Evolutionary conservation across 352 stramenopile species (phyloP).

Genomic region (Globisporangium nodosum): DNA sequence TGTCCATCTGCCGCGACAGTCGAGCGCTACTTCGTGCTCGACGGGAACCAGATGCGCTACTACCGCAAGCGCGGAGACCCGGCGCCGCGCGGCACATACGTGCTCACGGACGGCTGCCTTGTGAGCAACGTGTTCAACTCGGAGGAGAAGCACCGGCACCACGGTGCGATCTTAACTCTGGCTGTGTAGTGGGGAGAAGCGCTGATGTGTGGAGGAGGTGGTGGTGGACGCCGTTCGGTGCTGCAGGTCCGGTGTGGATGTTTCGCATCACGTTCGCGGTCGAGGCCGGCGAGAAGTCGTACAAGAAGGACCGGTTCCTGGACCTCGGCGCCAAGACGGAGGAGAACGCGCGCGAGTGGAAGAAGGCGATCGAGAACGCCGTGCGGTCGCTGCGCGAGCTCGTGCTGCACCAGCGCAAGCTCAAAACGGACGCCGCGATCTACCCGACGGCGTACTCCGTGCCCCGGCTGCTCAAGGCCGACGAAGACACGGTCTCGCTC

Average conservation of each 20-base stretch:
- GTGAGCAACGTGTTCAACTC: conserved; percentile 82
- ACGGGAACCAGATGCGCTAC: conserved; percentile 83
- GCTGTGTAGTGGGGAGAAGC: too few relatives aligned
- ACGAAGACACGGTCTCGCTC: conserved; percentile 80
- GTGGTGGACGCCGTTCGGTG: too few relatives aligned
- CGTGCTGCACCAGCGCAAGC: conserved; percentile 63
- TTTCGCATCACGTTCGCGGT: conserved; percentile 87
- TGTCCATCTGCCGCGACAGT: conserved; percentile 23
- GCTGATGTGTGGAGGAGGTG: too few relatives aligned
- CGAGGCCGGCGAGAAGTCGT: conserved; percentile 70
- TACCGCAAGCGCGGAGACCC: conserved; percentile 84
- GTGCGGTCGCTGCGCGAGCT: conserved; percentile 72
- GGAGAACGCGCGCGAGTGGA: conserved; percentile 76
- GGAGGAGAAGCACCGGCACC: conserved; percentile 86
- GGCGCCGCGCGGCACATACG: conserved; percentile 75
- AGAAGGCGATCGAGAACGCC: conserved; percentile 70
- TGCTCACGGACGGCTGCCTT: conserved; percentile 76
- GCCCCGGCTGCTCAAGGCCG: conserved; percentile 60
- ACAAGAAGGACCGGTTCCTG: conserved; percentile 87
- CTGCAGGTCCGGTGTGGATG: conserved; percentile 69
- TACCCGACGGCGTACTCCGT: conserved; percentile 64
- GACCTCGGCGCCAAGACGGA: conserved; percentile 85
- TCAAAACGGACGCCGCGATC: conserved; percentile 71
- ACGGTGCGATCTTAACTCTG: conserved; percentile 23
- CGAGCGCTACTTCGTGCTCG: conserved; percentile 84